A percentile compares a stretch with the other conserved stretches of the same genome.
Conservation (phyloP, 495 filamentous ascomycete species). For the Lepidopterella palustris region DNA sequence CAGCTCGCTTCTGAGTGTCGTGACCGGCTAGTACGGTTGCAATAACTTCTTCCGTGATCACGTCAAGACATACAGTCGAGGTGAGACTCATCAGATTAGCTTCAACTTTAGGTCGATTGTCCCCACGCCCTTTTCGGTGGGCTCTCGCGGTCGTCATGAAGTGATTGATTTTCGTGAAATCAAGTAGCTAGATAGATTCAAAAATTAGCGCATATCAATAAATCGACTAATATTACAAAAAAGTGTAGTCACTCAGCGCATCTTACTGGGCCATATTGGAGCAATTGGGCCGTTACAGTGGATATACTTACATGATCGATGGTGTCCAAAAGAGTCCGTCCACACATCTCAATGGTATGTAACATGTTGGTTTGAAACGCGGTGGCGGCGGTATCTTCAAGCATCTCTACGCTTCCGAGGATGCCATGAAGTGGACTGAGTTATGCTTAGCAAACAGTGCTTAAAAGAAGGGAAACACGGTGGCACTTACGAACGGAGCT, state of each 20-base stretch:
- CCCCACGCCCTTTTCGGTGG: not conserved
- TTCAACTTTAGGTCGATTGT: not conserved
- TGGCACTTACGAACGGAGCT: too few relatives aligned
- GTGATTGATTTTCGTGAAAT: constrained; percentile 5
- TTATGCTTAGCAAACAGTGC: too few relatives aligned
- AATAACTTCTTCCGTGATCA: constrained; percentile 31
- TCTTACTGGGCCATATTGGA: too few relatives aligned
- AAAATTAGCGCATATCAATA: not conserved
- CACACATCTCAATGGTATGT: not conserved
- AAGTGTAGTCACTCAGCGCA: too few relatives aligned
- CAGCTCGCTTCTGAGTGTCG: not conserved
- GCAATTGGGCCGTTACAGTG: too few relatives aligned
- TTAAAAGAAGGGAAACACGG: too few relatives aligned
- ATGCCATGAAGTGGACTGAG: constrained; percentile 4
- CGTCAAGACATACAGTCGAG: not conserved
- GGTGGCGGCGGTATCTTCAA: not conserved
- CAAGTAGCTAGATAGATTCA: not conserved
- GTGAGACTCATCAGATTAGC: not conserved
- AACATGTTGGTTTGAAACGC: not conserved
- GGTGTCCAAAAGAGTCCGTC: not conserved
- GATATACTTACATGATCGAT: not conserved
- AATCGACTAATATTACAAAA: too few relatives aligned
- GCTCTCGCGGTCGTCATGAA: not conserved
- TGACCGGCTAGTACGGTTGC: constrained; percentile 29
- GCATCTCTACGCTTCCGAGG: not conserved